Evolutionary conservation across 345 rosid genomes (phyloP), one percentile per base, ranked within the genome.

Genomic region (Aquilaria yunnanensis): DNA sequence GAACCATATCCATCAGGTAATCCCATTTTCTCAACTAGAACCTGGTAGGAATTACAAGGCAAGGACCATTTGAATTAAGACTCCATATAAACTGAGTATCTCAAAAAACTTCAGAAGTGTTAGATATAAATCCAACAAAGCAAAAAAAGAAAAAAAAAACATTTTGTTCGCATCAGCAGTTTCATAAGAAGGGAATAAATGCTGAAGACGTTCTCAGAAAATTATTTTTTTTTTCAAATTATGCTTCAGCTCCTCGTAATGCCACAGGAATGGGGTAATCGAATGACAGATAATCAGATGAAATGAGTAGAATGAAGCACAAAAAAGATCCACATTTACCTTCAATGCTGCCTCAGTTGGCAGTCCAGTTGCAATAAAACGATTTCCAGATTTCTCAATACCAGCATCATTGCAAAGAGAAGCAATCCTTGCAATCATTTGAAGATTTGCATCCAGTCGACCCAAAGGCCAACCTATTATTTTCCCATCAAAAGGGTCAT

Each of bases 271-370:
- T 37, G 43, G 5, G 43, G 43, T 9, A 37, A 37, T 37, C 43
- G 8, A 37, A 0, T 37, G 5, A 37, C 5, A 37, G 1, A 37
- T 37, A 37, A 37, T 9, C 5, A 37, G 43, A 37, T 5, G 8
- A 37, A 37, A 16, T 32, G 31, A 45, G 57, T 61, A 11, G 11
- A 11, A 47, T 16, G 56, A 23, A 23, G 23, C 7, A 4, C 43
- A 37, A 37, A 37, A 37, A 5, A 37, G 8, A 0, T 37, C 43
- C 43, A 37, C 34, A n/a, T 50, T 77, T 57, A 94, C 99, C 93
- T 94, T 94, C 62, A 94, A 68, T n/a, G 99, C 99, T 68, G 99
- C 99, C 69, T 90, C 99, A 47, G 97, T 94, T 49, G 99, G 90
- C 80, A 88, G 71, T 48, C 99, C 96, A 61, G 52, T 80, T 34